Evolutionary conservation across 768 basidiomycete genomes (phyloP), one percentile per base, ranked within the genome.

Genomic region (Strobilomyces echinocephalus): DNA sequence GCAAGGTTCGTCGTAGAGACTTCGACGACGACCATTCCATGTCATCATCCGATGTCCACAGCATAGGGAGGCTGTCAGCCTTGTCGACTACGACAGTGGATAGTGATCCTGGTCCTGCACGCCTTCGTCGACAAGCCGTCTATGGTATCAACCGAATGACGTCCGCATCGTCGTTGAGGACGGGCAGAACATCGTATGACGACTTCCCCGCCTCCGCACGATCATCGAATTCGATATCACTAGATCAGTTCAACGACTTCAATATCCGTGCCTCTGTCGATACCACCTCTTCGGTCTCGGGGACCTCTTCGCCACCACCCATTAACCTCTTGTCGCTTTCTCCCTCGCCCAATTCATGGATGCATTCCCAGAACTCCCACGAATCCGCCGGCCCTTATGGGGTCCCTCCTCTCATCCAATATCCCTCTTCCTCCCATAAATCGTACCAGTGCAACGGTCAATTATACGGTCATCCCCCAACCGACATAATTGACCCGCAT

Each of bases 11-110:
- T 58, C 80, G 88, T 65, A 75, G 88, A 65, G 89, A 92, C 62
- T 87, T 80, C 60, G 92, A 95, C 71, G 92, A 93, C 64, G 91
- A 92, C 63, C 90, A 88, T 64, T 94, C 92, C 30, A 88, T 91
- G 81, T 91, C 90, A 50, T 91, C 88, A 28, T 91, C 88, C 44
- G 92, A 93, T 60, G 76, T 93, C 30, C 87, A 87, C 59, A 88
- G 84, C 65, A 74, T 83, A 49, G 79, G 84, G 39, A 82, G 82
- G 51, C 79, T 87, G 76, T 91, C 89, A 7, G 80, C 82, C 33
- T 82, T 88, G 61, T 93, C 90, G 18, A 88, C 88, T 63, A 81
- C 85, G 24, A 88, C 91, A 5, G 87, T 89, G 49, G 89, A 91
- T 65, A 90, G 88, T 59, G 91, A 93, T 65, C 90, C 91, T 46